phyloP scores from a whole-genome alignment of 2,329 filamentous ascomycete species.

The Teratosphaeria zuluensis region DNA sequence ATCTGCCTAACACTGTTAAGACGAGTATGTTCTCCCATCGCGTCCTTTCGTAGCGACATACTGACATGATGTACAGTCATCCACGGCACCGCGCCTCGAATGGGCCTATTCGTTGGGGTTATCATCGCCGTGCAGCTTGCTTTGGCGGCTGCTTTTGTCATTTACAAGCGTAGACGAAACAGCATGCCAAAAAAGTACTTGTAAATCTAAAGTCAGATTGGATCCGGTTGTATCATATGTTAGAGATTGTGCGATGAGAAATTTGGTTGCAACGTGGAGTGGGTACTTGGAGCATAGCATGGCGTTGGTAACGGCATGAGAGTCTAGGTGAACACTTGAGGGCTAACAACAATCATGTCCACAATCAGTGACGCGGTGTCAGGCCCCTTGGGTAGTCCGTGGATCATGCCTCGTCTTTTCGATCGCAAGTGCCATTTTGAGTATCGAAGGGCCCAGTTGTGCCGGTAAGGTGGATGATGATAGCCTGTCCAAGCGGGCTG shows the following conservation, averaged over 20 bases:
- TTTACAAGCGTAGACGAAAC: constrained; percentile 70
- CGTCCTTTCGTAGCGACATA: neutral
- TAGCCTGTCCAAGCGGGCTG: neutral
- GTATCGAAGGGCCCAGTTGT: neutral
- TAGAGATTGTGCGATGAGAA: neutral
- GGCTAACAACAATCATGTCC: neutral
- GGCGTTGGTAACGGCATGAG: neutral
- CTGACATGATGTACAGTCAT: constrained; percentile 33
- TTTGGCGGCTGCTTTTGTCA: constrained; percentile 57
- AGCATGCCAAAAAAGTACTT: constrained; percentile 87
- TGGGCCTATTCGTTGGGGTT: constrained; percentile 57
- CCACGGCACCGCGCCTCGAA: constrained; percentile 43
- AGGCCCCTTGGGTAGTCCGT: neutral
- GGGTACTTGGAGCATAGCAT: neutral
- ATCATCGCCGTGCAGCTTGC: constrained; percentile 67
- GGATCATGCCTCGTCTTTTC: neutral
- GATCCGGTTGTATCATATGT: neutral
- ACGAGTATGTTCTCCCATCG: constrained; percentile 34
- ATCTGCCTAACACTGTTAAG: constrained; percentile 41
- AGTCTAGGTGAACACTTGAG: neutral
- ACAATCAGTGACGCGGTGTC: neutral
- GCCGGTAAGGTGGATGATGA: neutral
- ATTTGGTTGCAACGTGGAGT: neutral
- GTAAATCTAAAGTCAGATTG: constrained; percentile 31
- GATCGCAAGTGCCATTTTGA: neutral